These are phyloP conservation scores for Euphorbia tirucalli DNA, from an alignment of 345 rosid species.

Conservation along the genomic window DNA sequence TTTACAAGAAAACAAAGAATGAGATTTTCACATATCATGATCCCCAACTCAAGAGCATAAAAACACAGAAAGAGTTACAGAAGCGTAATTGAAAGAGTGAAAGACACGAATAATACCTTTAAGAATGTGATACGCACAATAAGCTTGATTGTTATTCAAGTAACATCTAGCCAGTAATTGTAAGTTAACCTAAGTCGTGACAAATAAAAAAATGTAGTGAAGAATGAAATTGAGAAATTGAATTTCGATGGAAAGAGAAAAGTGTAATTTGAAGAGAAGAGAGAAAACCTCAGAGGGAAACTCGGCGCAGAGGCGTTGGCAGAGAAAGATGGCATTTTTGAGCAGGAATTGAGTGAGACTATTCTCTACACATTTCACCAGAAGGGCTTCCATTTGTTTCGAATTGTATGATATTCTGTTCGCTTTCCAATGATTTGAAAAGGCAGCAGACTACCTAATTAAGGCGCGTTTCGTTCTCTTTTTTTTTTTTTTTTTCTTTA, in stretches of 20 bases:
- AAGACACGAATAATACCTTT: conserved; percentile 46
- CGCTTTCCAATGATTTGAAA: neutral
- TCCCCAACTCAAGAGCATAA: too few relatives aligned
- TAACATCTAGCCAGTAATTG: conserved; percentile 81
- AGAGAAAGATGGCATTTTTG: conserved; percentile 83
- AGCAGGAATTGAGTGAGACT: conserved; percentile 77
- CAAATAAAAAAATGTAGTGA: too few relatives aligned
- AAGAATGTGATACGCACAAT: conserved; percentile 76
- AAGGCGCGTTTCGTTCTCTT: neutral
- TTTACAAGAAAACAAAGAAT: conserved; percentile 17
- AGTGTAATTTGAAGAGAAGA: neutral
- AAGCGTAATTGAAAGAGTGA: neutral
- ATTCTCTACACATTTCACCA: conserved; percentile 66
- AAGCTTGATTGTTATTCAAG: conserved; percentile 84
- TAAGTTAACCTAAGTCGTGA: conserved; percentile 56
- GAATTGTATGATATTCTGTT: neutral
- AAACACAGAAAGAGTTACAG: too few relatives aligned
- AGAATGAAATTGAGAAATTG: neutral
- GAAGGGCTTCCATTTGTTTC: conserved; percentile 72
- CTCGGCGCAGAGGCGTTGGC: conserved; percentile 96
- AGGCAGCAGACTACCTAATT: neutral
- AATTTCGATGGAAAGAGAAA: neutral
- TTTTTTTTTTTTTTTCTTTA: too few relatives aligned
- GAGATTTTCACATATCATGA: neutral
- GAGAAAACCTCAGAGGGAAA: conserved; percentile 79